These are phyloP conservation scores for Polyporus arcularius DNA, from an alignment of 768 basidiomycete genomes.

Conservation along the genomic window DNA sequence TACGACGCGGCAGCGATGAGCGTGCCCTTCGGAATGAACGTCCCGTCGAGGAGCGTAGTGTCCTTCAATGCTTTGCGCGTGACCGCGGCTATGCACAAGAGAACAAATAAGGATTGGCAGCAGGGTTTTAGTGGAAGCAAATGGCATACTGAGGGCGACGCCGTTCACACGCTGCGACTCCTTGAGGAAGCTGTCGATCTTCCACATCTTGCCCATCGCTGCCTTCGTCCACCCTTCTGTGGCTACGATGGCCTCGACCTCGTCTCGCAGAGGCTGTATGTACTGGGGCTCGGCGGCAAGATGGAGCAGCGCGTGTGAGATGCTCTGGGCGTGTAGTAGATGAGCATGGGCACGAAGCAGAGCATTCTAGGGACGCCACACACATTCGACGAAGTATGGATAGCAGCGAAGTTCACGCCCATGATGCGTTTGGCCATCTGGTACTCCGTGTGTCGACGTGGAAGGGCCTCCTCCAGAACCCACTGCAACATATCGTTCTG, in stretches of 20 bases:
- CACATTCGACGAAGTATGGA: conserved; percentile 34
- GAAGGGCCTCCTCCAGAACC: conserved; percentile 42
- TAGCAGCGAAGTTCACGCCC: conserved; percentile 37
- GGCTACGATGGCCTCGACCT: conserved; percentile 29
- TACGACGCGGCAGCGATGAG: conserved; percentile 32
- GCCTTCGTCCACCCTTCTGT: conserved; percentile 34
- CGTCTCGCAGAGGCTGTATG: conserved; percentile 32
- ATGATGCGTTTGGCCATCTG: conserved; percentile 33
- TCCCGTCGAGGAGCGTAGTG: conserved; percentile 47
- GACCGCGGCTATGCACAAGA: conserved; percentile 24
- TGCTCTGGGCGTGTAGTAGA: conserved; percentile 19
- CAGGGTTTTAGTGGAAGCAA: background rate
- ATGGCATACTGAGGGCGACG: conserved; percentile 2
- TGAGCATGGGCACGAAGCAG: too few species aligned
- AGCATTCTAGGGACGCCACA: background rate
- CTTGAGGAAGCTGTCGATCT: conserved; percentile 38
- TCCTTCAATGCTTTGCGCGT: conserved; percentile 37
- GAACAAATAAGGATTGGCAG: background rate
- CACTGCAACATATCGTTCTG: conserved; percentile 50
- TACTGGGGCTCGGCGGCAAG: conserved; percentile 32
- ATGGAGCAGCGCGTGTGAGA: conserved; percentile 30
- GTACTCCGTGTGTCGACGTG: conserved; percentile 31
- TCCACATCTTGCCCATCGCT: conserved; percentile 30
- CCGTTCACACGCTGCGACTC: conserved; percentile 32
- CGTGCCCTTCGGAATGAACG: conserved; percentile 40